A percentile compares a stretch with the other conserved stretches of the same genome.
Evolutionary conservation across 2,329 filamentous ascomycete species (phyloP).

Genomic region (Tolypocladium inflatum): DNA sequence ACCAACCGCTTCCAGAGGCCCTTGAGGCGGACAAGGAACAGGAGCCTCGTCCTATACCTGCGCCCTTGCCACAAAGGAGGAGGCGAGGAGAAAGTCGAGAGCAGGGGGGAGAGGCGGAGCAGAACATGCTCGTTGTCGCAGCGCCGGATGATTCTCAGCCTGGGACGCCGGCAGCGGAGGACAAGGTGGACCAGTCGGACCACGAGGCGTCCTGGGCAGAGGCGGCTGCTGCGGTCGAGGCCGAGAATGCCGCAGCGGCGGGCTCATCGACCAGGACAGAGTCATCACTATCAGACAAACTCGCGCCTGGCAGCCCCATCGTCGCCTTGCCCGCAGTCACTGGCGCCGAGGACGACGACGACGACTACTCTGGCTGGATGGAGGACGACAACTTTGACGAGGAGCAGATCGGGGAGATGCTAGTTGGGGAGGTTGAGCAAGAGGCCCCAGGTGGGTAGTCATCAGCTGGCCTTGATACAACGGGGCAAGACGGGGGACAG

Average conservation of each 20-base stretch:
- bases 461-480: not conserved
- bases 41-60: constrained; percentile 10
- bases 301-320: constrained; percentile 3
- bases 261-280: not conserved
- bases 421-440: not conserved
- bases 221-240: not conserved
- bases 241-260: constrained; percentile 1
- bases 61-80: constrained; percentile 39
- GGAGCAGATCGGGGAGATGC: not conserved
- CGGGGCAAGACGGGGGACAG: not conserved
- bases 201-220: constrained; percentile 8
- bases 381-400: constrained; percentile 15
- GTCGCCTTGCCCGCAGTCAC: constrained; percentile 5
- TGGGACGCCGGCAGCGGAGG: constrained; percentile 36
- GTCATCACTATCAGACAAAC: not conserved
- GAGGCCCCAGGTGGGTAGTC: not conserved
- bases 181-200: constrained; percentile 9
- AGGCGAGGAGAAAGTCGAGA: constrained; percentile 25
- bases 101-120: constrained; percentile 27
- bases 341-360: constrained; percentile 16
- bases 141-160: constrained; percentile 56
- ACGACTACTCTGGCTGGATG: constrained; percentile 27
- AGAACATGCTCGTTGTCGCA: constrained; percentile 53
- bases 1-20: constrained; percentile 8
- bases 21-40: constrained; percentile 20